A percentile compares a stretch with the other conserved stretches of the same genome.
phyloP scores from a whole-genome alignment of 2,329 filamentous ascomycete species.

The Aspergillus latus region DNA sequence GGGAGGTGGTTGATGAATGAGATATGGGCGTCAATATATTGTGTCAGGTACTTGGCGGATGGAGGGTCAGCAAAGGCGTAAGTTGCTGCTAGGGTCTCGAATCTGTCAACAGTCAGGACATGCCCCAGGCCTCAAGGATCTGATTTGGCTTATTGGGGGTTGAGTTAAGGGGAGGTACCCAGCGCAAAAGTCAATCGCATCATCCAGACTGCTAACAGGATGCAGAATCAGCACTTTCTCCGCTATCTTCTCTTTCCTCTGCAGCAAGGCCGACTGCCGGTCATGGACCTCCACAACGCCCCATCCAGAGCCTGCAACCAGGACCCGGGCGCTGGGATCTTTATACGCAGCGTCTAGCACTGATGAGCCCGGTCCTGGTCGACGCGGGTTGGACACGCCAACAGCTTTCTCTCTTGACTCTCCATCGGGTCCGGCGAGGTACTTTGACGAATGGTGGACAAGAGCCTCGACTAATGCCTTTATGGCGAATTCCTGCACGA shows the following conservation, averaged over 20 bases:
- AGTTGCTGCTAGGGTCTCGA: constrained; percentile 44
- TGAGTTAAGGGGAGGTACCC: constrained; percentile 24
- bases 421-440: constrained; percentile 25
- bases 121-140: no score
- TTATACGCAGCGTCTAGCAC: constrained; percentile 25
- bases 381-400: constrained; percentile 15
- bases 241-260: constrained; percentile 46
- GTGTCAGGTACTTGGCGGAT: constrained; percentile 59
- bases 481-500: constrained; percentile 65
- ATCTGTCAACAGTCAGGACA: constrained; percentile 9
- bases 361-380: constrained; percentile 13
- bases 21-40: constrained; percentile 54
- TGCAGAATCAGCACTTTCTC: constrained; percentile 50
- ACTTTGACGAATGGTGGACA: constrained; percentile 37
- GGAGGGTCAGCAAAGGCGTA: constrained; percentile 55
- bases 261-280: constrained; percentile 30
- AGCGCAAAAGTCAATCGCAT: constrained; percentile 53
- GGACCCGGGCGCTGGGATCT: constrained; percentile 27
- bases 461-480: constrained; percentile 55
- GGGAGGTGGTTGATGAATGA: constrained; percentile 61
- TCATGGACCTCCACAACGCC: constrained; percentile 31
- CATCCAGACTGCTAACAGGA: constrained; percentile 52
- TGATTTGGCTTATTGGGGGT: no score
- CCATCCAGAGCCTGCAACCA: constrained; percentile 33
- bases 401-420: constrained; percentile 19